phyloP scores from a whole-genome alignment of 345 rosid genomes.

The Lagerstroemia speciosa region DNA sequence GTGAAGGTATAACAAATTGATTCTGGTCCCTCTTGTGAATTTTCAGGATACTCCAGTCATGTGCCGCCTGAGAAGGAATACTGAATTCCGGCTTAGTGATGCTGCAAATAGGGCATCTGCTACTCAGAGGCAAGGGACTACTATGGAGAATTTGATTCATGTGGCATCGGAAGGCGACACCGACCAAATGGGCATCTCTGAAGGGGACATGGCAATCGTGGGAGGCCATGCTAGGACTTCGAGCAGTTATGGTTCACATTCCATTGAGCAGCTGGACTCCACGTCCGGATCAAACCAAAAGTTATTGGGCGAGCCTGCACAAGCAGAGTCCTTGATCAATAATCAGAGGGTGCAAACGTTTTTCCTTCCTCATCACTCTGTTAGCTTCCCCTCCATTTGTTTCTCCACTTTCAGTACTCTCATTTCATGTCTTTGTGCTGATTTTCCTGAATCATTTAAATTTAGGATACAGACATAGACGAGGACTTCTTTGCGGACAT shows the following conservation, averaged over 20 bases:
- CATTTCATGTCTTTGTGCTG: background rate
- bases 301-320: slow-evolving; percentile 17
- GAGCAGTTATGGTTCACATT: slow-evolving; percentile 44
- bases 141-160: slow-evolving; percentile 12
- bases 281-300: slow-evolving; percentile 43
- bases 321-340: slow-evolving; percentile 36
- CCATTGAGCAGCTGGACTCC: slow-evolving; percentile 35
- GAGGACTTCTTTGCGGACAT: slow-evolving; percentile 67
- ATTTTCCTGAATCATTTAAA: background rate
- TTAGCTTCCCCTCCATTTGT: background rate
- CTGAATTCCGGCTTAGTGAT: slow-evolving; percentile 32
- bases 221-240: slow-evolving; percentile 26
- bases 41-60: slow-evolving; percentile 66
- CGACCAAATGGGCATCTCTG: slow-evolving; percentile 20
- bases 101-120: slow-evolving; percentile 19
- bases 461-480: slow-evolving; percentile 36
- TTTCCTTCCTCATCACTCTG: background rate
- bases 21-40: background rate
- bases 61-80: slow-evolving; percentile 71
- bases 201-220: slow-evolving; percentile 18
- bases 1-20: too few species aligned
- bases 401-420: background rate
- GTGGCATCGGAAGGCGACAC: slow-evolving; percentile 19
- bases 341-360: slow-evolving; percentile 32
- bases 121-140: slow-evolving; percentile 16